phyloP scores from a whole-genome alignment of 2,329 filamentous ascomycete genomes.

The Neocucurbitaria cava region DNA sequence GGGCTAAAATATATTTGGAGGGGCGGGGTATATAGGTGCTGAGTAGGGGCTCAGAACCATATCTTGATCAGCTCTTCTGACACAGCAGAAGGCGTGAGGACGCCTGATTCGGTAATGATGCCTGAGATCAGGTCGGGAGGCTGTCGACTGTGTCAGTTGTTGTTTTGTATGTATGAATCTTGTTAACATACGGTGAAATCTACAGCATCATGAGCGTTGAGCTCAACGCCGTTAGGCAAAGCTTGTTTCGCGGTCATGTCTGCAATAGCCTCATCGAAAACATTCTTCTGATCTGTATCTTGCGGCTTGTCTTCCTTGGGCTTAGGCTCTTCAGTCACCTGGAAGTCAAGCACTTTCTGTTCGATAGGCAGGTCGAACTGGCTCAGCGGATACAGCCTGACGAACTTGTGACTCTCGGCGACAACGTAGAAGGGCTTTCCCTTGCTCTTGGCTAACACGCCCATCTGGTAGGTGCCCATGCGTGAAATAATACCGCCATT shows the following conservation, averaged over 20 bases:
- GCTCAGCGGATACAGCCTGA: conserved; percentile 80
- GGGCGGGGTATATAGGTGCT: conserved; percentile 9
- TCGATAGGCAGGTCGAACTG: conserved; percentile 83
- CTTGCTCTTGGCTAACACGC: conserved; percentile 74
- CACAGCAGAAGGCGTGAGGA: conserved; percentile 73
- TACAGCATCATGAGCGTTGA: conserved; percentile 60
- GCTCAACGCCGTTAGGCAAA: conserved; percentile 24
- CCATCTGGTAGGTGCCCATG: conserved; percentile 87
- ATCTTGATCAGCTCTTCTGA: conserved; percentile 75
- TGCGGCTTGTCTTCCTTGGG: conserved; percentile 13
- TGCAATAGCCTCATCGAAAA: conserved; percentile 51
- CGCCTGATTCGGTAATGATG: conserved; percentile 77
- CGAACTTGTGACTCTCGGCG: conserved; percentile 96
- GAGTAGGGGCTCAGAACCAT: conserved; percentile 49
- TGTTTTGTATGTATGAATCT: not conserved
- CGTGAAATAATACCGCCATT: conserved; percentile 92
- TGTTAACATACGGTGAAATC: conserved; percentile 69
- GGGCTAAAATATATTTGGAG: conserved; percentile 11
- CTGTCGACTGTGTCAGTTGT: conserved; percentile 44
- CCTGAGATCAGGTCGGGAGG: conserved; percentile 73
- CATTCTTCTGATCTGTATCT: conserved; percentile 45
- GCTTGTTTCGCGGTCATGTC: conserved; percentile 34
- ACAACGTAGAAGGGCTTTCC: conserved; percentile 88
- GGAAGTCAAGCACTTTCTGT: conserved; percentile 79
- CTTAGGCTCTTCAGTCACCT: conserved; percentile 55